Percentiles rank a stretch among this genome's conserved stretches.
These are phyloP conservation scores for Trichoderma reesei DNA, from an alignment of 495 filamentous ascomycete species.

Conservation along the genomic window DNA sequence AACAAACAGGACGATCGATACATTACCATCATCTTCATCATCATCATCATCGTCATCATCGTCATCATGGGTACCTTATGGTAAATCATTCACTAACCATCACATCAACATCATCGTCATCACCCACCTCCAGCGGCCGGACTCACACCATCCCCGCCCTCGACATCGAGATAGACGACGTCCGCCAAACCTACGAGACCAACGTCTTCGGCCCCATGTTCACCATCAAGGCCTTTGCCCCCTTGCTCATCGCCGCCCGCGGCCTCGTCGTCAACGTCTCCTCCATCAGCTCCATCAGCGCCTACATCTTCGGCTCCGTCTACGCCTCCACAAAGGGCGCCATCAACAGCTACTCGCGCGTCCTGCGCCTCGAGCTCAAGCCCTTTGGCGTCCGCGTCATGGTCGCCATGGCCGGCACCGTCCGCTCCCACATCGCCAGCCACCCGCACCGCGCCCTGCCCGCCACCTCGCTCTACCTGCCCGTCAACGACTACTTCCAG, in stretches of 20 bases:
- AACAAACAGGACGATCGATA: no score
- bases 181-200: constrained; percentile 47
- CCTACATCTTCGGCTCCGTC: constrained; percentile 37
- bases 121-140: constrained; percentile 30
- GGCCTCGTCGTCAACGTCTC: constrained; percentile 49
- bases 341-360: constrained; percentile 38
- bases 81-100: no score
- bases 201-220: constrained; percentile 52
- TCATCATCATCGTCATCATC: neutral
- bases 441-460: constrained; percentile 30
- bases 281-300: constrained; percentile 37
- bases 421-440: constrained; percentile 35
- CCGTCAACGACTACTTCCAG: constrained; percentile 31
- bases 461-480: constrained; percentile 30
- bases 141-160: constrained; percentile 42
- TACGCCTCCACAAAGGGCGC: constrained; percentile 48
- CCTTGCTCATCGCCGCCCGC: constrained; percentile 40
- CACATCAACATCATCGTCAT: neutral
- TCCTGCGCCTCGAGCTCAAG: constrained; percentile 42
- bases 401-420: constrained; percentile 41
- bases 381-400: constrained; percentile 47
- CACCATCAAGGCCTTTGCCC: constrained; percentile 45
- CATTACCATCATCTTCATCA: no score
- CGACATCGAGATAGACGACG: constrained; percentile 41
- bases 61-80: no score